These are phyloP conservation scores for Pezicula radicicola DNA, from an alignment of 2,329 filamentous ascomycete species.

Conservation along the genomic window DNA sequence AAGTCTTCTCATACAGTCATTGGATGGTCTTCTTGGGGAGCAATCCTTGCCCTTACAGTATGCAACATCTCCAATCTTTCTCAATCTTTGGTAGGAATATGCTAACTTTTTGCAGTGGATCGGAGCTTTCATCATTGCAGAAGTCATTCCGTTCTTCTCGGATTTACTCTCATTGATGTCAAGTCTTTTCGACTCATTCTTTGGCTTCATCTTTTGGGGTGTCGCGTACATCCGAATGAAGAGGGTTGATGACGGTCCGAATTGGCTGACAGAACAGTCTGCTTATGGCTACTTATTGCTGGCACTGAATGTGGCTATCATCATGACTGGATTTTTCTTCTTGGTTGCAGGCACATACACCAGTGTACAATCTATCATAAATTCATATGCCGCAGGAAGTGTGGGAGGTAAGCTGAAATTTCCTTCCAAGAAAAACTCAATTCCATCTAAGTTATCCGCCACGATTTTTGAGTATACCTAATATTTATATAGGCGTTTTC, in stretches of 20 bases:
- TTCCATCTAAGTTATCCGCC: neutral
- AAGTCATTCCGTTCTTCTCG: slow-evolving; percentile 91
- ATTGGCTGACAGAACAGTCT: slow-evolving; percentile 27
- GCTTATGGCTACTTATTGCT: slow-evolving; percentile 47
- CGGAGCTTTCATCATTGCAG: slow-evolving; percentile 86
- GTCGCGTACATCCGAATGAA: slow-evolving; percentile 78
- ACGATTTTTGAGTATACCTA: neutral
- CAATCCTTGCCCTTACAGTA: slow-evolving; percentile 62
- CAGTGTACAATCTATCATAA: slow-evolving; percentile 70
- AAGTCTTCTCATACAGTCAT: slow-evolving; percentile 76
- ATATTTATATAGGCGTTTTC: slow-evolving; percentile 48
- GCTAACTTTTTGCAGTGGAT: slow-evolving; percentile 52
- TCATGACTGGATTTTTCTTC: slow-evolving; percentile 76
- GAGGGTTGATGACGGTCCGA: slow-evolving; percentile 54
- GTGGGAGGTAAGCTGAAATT: slow-evolving; percentile 50
- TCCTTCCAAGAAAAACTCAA: neutral
- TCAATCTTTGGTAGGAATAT: no score
- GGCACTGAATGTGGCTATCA: slow-evolving; percentile 70
- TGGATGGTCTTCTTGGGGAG: slow-evolving; percentile 78
- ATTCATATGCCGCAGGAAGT: slow-evolving; percentile 61
- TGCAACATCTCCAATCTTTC: no score
- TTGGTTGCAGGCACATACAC: slow-evolving; percentile 79
- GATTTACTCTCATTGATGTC: slow-evolving; percentile 70
- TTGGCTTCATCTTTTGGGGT: slow-evolving; percentile 95
- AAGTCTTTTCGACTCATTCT: slow-evolving; percentile 90